A percentile compares a stretch with the other conserved stretches of the same genome.
Conservation (phyloP, 441 rosid species). For the Geranium incanum region DNA sequence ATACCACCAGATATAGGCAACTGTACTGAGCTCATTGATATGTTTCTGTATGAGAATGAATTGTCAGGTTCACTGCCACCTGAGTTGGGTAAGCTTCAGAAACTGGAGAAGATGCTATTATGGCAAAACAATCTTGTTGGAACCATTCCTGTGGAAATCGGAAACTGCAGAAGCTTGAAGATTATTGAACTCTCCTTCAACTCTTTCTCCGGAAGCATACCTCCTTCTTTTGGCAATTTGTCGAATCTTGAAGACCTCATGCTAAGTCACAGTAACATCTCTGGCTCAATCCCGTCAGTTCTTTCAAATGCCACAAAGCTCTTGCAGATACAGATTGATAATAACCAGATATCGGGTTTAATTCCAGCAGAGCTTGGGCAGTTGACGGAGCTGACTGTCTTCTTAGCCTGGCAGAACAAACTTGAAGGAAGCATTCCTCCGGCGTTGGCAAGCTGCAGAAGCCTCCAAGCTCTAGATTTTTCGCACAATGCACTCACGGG, state of each 20-base stretch:
- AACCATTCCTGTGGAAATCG: constrained; percentile 72
- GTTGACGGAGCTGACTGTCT: constrained; percentile 57
- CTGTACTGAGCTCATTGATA: constrained; percentile 70
- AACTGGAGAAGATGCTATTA: constrained; percentile 58
- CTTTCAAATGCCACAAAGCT: constrained; percentile 64
- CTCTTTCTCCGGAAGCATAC: constrained; percentile 66
- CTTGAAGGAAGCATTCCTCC: constrained; percentile 92
- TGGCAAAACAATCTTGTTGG: constrained; percentile 89
- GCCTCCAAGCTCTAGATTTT: constrained; percentile 82
- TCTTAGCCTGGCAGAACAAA: constrained; percentile 89
- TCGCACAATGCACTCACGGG: constrained; percentile 82
- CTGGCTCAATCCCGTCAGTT: constrained; percentile 68
- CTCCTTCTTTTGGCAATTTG: constrained; percentile 54
- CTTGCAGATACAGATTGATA: constrained; percentile 68
- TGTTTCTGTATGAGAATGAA: constrained; percentile 76
- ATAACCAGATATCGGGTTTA: constrained; percentile 75
- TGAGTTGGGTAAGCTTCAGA: constrained; percentile 63
- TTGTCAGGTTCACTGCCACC: constrained; percentile 74
- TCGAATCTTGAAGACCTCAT: constrained; percentile 67
- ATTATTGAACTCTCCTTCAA: constrained; percentile 78
- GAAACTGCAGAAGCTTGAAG: constrained; percentile 58
- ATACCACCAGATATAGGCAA: constrained; percentile 78
- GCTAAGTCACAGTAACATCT: constrained; percentile 80
- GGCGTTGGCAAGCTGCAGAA: constrained; percentile 47
- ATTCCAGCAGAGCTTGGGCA: constrained; percentile 70